Conservation (phyloP, 2,329 filamentous ascomycete genomes). For the Colletotrichum salicis region DNA sequence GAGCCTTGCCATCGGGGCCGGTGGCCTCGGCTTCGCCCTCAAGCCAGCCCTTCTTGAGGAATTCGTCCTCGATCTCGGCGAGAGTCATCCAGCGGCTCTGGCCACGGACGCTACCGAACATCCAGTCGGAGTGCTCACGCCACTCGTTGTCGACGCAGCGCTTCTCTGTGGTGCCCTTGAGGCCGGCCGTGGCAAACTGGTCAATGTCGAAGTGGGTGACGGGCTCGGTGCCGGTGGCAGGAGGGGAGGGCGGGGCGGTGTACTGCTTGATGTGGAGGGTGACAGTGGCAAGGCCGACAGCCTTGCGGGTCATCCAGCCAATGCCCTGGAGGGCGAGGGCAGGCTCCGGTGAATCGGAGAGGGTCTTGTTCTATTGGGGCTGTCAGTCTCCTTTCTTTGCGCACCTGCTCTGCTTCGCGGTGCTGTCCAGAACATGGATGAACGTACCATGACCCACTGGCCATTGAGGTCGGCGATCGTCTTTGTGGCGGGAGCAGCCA, state of each 20-base stretch:
- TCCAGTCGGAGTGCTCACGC: constrained; percentile 78
- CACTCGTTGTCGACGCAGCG: constrained; percentile 62
- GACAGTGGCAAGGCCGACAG: constrained; percentile 75
- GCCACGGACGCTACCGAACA: constrained; percentile 80
- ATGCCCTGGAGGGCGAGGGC: constrained; percentile 79
- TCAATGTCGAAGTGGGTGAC: constrained; percentile 75
- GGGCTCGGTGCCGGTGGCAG: constrained; percentile 50
- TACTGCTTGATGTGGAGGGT: constrained; percentile 71
- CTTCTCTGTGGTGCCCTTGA: constrained; percentile 71
- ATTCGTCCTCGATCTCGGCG: constrained; percentile 64
- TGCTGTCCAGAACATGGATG: background rate
- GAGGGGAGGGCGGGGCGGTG: constrained; percentile 54
- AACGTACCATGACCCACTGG: constrained; percentile 74
- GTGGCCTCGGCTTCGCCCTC: constrained; percentile 62
- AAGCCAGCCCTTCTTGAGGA: constrained; percentile 68
- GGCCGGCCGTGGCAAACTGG: constrained; percentile 76
- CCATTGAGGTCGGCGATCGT: constrained; percentile 76
- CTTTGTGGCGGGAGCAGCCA: constrained; percentile 78
- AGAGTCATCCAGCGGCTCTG: constrained; percentile 61
- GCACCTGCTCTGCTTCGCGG: background rate
- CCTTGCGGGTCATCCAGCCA: constrained; percentile 78
- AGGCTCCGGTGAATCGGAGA: constrained; percentile 76
- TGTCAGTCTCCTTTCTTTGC: background rate
- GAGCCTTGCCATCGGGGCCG: constrained; percentile 67
- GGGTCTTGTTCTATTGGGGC: constrained; percentile 73